Conservation (phyloP, 2,329 filamentous ascomycete species). For the Ophiostoma ulmi region DNA sequence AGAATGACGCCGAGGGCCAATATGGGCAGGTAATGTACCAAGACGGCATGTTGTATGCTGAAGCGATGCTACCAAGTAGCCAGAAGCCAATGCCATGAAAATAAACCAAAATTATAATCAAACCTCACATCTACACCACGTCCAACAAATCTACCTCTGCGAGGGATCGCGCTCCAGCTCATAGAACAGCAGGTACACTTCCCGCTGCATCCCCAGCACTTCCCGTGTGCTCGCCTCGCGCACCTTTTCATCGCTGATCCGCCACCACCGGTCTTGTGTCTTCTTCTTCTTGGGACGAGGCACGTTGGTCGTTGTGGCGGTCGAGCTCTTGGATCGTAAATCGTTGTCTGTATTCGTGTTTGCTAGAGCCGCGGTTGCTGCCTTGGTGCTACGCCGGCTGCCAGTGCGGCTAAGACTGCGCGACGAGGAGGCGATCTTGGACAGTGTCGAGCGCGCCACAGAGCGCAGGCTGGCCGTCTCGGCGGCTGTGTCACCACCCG, state of each 20-base stretch:
- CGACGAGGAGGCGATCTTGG: conserved; percentile 40
- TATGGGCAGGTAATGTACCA: too few species aligned
- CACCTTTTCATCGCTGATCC: conserved; percentile 94
- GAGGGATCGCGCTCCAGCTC: conserved; percentile 57
- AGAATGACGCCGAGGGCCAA: background rate
- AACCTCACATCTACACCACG: background rate
- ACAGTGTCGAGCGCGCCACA: conserved; percentile 52
- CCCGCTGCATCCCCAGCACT: conserved; percentile 86
- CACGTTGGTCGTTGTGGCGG: conserved; percentile 10
- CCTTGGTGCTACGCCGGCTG: conserved; percentile 28
- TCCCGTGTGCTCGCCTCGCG: conserved; percentile 91
- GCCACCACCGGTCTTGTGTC: conserved; percentile 80
- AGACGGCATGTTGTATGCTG: background rate
- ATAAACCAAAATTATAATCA: background rate
- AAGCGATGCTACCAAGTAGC: background rate
- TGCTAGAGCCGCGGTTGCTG: too few species aligned
- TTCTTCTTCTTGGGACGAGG: conserved; percentile 39
- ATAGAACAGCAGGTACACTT: conserved; percentile 96
- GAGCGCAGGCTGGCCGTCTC: conserved; percentile 53
- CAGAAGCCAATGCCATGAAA: background rate
- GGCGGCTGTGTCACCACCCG: conserved; percentile 31
- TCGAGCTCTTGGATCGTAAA: background rate
- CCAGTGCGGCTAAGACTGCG: conserved; percentile 32
- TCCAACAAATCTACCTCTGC: background rate
- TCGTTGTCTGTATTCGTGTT: background rate